phyloP scores from a whole-genome alignment of 345 rosid species.

The Arabis alpina region DNA sequence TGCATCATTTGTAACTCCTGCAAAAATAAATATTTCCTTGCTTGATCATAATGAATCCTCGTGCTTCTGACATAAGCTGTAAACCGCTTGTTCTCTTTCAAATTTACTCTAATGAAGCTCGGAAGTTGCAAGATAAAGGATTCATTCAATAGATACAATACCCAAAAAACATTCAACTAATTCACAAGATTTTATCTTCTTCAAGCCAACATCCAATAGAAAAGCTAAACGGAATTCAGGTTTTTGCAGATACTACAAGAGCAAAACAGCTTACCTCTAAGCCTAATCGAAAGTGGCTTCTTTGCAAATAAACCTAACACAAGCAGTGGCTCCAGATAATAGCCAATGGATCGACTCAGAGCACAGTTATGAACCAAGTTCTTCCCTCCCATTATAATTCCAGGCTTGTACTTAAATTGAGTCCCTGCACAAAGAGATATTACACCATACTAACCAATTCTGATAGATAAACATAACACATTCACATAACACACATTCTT shows the following conservation, averaged over 20 bases:
- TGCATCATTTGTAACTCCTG: slow-evolving; percentile 88
- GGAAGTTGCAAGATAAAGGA: neutral
- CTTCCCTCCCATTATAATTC: slow-evolving; percentile 82
- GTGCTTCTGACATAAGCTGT: neutral
- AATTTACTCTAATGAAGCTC: neutral
- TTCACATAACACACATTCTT: no score
- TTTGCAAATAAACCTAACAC: slow-evolving; percentile 77
- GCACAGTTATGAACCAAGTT: slow-evolving; percentile 72
- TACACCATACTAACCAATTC: neutral
- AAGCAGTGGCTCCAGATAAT: slow-evolving; percentile 83
- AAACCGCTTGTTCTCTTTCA: neutral
- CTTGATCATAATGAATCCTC: slow-evolving; percentile 11
- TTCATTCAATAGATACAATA: neutral
- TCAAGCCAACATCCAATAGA: neutral
- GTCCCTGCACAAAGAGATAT: slow-evolving; percentile 55
- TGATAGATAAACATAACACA: neutral
- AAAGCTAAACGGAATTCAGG: neutral
- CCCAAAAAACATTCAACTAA: neutral
- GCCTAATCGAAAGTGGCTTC: slow-evolving; percentile 64
- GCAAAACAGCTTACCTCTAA: slow-evolving; percentile 56
- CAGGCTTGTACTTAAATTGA: slow-evolving; percentile 74
- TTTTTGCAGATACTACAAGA: neutral
- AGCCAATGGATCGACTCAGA: slow-evolving; percentile 75
- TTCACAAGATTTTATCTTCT: neutral
- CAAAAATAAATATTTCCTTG: slow-evolving; percentile 20